Conservation (phyloP, 2,329 filamentous ascomycete genomes). For the Torrubiella hemipterigena region DNA sequence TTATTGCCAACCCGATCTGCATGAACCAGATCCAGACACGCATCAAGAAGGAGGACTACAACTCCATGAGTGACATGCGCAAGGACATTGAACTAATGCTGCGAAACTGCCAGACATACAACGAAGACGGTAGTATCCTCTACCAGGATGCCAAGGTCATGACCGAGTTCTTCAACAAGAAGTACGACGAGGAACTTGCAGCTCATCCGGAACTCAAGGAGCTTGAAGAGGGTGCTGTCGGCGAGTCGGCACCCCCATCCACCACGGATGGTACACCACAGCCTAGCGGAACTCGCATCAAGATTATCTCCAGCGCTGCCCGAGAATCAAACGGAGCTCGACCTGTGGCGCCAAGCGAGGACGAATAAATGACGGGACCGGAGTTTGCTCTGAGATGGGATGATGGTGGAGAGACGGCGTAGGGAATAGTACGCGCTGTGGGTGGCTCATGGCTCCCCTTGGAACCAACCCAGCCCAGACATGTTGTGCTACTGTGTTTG, state of each 20-base stretch:
- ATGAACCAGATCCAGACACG: constrained; percentile 92
- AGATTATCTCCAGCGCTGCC: constrained; percentile 41
- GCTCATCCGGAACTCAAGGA: constrained; percentile 44
- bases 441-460: too few species aligned
- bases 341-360: constrained; percentile 36
- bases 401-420: too few species aligned
- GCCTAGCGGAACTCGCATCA: constrained; percentile 54
- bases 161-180: constrained; percentile 44
- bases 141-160: constrained; percentile 76
- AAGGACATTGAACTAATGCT: constrained; percentile 77
- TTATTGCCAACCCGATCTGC: constrained; percentile 86
- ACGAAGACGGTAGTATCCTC: constrained; percentile 86
- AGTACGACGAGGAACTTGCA: constrained; percentile 39
- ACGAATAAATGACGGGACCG: too few species aligned
- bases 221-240: constrained; percentile 34
- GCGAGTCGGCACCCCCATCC: constrained; percentile 33
- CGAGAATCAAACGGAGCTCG: constrained; percentile 26
- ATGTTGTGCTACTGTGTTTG: too few species aligned
- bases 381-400: too few species aligned
- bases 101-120: constrained; percentile 87
- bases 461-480: too few species aligned
- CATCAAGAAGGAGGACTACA: constrained; percentile 94
- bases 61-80: constrained; percentile 65
- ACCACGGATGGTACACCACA: constrained; percentile 54
- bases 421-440: too few species aligned